Percentiles rank a stretch among this genome's conserved stretches.
Conservation (phyloP, 2,329 filamentous ascomycete genomes). For the Aureobasidium sp. region DNA sequence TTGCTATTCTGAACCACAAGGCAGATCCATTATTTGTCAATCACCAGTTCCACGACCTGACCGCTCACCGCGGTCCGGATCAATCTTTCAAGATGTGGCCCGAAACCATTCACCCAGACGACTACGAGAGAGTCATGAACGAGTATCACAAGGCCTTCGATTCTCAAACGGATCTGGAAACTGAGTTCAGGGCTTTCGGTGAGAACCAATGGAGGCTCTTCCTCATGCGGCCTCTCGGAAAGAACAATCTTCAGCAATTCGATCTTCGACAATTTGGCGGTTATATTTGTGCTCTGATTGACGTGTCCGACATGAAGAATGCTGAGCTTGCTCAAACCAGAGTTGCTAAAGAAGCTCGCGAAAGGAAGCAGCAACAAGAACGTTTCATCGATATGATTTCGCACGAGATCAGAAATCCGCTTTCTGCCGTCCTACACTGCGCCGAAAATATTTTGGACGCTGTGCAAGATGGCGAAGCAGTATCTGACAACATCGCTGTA, state of each 20-base stretch:
- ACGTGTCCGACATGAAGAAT: constrained; percentile 41
- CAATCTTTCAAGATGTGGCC: constrained; percentile 41
- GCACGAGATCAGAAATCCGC: constrained; percentile 32
- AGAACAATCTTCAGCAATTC: constrained; percentile 30
- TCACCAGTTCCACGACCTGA: constrained; percentile 40
- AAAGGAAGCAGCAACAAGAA: constrained; percentile 41
- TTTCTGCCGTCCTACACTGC: constrained; percentile 35
- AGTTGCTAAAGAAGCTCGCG: constrained; percentile 36
- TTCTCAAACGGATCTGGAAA: constrained; percentile 32
- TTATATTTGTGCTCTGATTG: constrained; percentile 41
- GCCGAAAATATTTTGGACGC: constrained; percentile 37
- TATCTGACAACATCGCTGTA: constrained; percentile 19
- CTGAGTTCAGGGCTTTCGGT: constrained; percentile 37
- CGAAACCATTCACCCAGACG: constrained; percentile 38
- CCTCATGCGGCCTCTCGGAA: constrained; percentile 36
- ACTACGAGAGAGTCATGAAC: constrained; percentile 39
- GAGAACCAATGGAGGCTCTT: constrained; percentile 36
- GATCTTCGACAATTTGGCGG: constrained; percentile 32
- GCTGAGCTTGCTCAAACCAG: constrained; percentile 37
- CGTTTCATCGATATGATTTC: constrained; percentile 42
- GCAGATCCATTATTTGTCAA: constrained; percentile 42
- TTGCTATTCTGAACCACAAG: constrained; percentile 40
- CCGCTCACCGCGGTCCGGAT: constrained; percentile 34
- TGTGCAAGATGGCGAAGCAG: constrained; percentile 17
- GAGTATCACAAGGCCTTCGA: constrained; percentile 39